Percentiles rank a stretch among this genome's conserved stretches.
These are phyloP conservation scores for Phaffia tasmanica DNA, from an alignment of 768 basidiomycete genomes.

Conservation along the genomic window DNA sequence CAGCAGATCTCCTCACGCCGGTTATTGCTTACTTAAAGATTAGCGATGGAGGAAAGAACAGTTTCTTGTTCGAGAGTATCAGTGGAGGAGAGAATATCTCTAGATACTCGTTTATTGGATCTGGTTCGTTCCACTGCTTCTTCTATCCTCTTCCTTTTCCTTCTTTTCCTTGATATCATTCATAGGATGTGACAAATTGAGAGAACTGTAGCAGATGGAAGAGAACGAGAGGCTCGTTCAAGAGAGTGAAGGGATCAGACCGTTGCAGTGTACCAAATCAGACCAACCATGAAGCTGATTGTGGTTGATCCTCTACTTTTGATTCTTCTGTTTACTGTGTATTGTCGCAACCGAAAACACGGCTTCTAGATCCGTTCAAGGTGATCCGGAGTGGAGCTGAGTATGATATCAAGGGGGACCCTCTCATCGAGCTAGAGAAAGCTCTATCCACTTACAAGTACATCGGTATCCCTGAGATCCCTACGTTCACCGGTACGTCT, in stretches of 20 bases:
- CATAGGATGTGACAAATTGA: neutral
- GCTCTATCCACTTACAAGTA: slow-evolving; percentile 80
- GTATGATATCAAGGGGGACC: slow-evolving; percentile 76
- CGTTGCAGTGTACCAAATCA: neutral
- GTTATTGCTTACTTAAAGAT: slow-evolving; percentile 91
- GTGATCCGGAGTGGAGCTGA: slow-evolving; percentile 76
- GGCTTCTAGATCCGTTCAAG: slow-evolving; percentile 70
- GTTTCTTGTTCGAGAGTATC: slow-evolving; percentile 89
- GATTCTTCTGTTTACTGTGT: too few relatives aligned
- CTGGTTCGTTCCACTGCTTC: slow-evolving; percentile 52
- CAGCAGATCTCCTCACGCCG: slow-evolving; percentile 92
- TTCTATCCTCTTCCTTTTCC: neutral
- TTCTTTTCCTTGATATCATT: neutral
- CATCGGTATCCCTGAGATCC: slow-evolving; percentile 78
- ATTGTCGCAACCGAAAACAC: too few relatives aligned
- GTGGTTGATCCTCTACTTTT: neutral
- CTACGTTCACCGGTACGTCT: slow-evolving; percentile 66
- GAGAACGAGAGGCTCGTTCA: too few relatives aligned
- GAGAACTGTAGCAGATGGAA: neutral
- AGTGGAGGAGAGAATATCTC: slow-evolving; percentile 80
- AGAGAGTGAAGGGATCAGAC: too few relatives aligned
- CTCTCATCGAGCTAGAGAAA: slow-evolving; percentile 67
- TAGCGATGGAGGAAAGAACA: slow-evolving; percentile 64
- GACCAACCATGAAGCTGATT: neutral
- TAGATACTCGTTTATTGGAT: slow-evolving; percentile 90